Conservation (phyloP, 1,284 basidiomycete genomes). For the Irpex lacteus region DNA sequence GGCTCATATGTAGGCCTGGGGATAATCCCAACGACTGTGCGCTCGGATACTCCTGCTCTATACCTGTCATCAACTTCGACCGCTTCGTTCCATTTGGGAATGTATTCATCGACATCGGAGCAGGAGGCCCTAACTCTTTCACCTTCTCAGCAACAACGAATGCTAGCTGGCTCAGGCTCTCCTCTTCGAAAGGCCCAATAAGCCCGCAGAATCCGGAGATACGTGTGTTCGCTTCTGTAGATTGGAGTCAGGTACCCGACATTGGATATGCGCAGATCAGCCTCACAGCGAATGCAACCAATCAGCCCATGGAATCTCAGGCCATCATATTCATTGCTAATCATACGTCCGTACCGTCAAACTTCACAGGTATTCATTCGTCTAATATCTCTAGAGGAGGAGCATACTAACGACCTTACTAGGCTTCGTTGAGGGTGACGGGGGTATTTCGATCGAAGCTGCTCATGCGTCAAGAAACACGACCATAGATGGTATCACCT, state of each 20-base stretch:
- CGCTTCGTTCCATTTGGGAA: slow-evolving; percentile 50
- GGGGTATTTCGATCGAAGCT: slow-evolving; percentile 65
- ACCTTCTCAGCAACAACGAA: slow-evolving; percentile 51
- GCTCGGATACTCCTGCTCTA: slow-evolving; percentile 46
- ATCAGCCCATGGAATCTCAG: slow-evolving; percentile 36
- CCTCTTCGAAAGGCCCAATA: slow-evolving; percentile 46
- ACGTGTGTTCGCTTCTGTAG: slow-evolving; percentile 54
- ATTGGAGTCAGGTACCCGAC: slow-evolving; percentile 56
- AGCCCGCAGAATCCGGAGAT: slow-evolving; percentile 47
- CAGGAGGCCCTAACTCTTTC: slow-evolving; percentile 59
- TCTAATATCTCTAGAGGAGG: no score
- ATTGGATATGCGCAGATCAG: slow-evolving; percentile 41
- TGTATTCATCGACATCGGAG: slow-evolving; percentile 58
- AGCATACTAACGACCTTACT: not conserved
- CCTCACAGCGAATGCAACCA: slow-evolving; percentile 42
- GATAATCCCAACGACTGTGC: slow-evolving; percentile 60
- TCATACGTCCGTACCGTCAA: slow-evolving; percentile 34
- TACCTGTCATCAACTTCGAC: slow-evolving; percentile 50
- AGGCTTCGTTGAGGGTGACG: slow-evolving; percentile 66
- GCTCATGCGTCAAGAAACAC: slow-evolving; percentile 53
- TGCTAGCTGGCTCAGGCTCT: slow-evolving; percentile 53
- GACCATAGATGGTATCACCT: slow-evolving; percentile 47
- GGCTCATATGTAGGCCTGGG: slow-evolving; percentile 45
- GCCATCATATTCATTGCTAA: slow-evolving; percentile 40
- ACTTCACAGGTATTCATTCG: slow-evolving; percentile 43